Base-by-base conservation (phyloP, 2,329 filamentous ascomycete species). In the Fusarium liriodendri region DNA sequence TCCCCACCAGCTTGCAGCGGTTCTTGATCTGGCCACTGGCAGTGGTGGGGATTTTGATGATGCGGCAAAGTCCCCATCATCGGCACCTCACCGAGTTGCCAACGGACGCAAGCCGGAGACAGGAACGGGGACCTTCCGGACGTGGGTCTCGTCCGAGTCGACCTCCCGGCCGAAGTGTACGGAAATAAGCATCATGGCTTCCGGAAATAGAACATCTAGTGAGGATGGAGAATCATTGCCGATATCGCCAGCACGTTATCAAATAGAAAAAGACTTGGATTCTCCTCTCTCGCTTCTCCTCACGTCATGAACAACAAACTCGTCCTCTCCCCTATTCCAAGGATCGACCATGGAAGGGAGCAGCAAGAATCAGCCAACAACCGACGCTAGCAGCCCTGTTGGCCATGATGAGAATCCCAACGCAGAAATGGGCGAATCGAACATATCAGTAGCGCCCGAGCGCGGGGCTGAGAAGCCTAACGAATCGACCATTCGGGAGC, bases 241-340 rank as follows among this genome's bases (percentile, higher is more conserved):
- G 75, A 78, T 76, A 57, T 73, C 75, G 75, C 76, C 71, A 72
- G 62, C 62, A 68, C 27, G 25, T 42, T 32, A 61, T 64, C 25
- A 45, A 47, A 62, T 62, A 27, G 65, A 66, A 65, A 70, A 78
- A 64, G 66, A 47, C 32, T 59, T 70, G 32, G 33, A 57, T 47
- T 47, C 67, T 66, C 54, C 57, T 62, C 55, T 38, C 50, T 63
- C 22, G 29, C 37, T 38, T 64, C 35, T 60, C 50, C 45, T 67
- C 42, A 37, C 35, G 63, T 58, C 47, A 65, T 75, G 59, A 52
- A 38, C 58, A 29, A 27, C 38, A 20, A 40, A 45, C 59, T 40
- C 42, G n/a, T 61, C 25, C 18, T 59, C 27, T 22, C 33, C 29
- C 22, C 40, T 54, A 45, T 40, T 35, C 45, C 22, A 40, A 57